Conservation (phyloP, 768 basidiomycete species). For the Exsudoporus frostii region DNA sequence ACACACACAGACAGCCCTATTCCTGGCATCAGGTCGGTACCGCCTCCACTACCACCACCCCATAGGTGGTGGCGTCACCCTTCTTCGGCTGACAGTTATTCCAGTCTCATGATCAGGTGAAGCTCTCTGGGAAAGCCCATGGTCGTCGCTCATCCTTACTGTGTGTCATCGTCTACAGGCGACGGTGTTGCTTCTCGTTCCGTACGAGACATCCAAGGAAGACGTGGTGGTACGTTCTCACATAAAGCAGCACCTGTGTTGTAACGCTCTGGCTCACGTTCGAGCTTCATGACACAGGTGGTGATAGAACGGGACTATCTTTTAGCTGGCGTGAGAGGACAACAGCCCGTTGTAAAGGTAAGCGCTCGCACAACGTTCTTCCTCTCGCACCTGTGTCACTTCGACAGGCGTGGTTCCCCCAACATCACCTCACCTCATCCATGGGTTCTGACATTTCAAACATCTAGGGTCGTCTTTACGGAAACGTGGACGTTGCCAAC, state of each 20-base stretch:
- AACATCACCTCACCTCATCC: neutral
- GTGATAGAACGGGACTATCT: constrained; percentile 69
- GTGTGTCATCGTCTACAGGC: constrained; percentile 44
- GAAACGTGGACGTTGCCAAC: constrained; percentile 58
- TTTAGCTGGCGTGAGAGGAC: constrained; percentile 69
- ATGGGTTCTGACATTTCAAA: neutral
- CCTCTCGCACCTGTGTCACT: neutral
- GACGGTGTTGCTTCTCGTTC: constrained; percentile 72
- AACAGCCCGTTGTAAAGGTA: constrained; percentile 72
- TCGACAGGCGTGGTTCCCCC: neutral
- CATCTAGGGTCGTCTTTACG: constrained; percentile 68
- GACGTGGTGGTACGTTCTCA: constrained; percentile 58
- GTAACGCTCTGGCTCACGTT: neutral
- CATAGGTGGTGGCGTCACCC: constrained; percentile 15
- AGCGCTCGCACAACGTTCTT: constrained; percentile 14
- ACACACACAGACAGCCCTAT: constrained; percentile 45
- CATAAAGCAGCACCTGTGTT: neutral
- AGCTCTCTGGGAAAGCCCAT: constrained; percentile 14
- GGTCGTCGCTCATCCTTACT: constrained; percentile 17
- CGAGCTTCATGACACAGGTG: constrained; percentile 42
- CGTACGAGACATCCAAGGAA: constrained; percentile 65
- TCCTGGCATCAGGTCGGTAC: constrained; percentile 82
- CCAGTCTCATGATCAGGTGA: constrained; percentile 84
- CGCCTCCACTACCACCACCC: neutral
- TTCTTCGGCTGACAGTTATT: constrained; percentile 14